These are phyloP conservation scores for Globisporangium cylindrosporum DNA, from an alignment of 352 stramenopile genomes.

Conservation along the genomic window DNA sequence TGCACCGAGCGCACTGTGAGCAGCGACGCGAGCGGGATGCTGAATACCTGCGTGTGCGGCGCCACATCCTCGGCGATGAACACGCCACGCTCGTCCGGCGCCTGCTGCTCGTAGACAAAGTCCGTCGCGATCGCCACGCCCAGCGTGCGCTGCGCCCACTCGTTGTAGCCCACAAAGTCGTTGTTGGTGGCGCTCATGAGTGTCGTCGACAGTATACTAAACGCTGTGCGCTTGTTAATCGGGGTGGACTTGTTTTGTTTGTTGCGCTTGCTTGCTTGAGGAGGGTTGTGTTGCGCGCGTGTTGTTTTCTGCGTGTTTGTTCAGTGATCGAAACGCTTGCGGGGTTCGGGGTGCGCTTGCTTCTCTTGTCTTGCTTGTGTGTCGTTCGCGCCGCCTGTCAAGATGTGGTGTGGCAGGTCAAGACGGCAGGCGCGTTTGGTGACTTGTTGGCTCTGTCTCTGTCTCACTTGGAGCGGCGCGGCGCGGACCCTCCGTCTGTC, in stretches of 20 bases:
- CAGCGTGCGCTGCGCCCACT: conserved; percentile 57
- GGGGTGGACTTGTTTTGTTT: background rate
- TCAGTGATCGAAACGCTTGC: conserved; percentile 1
- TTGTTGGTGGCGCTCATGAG: conserved; percentile 11
- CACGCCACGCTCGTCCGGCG: conserved; percentile 62
- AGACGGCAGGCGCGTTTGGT: background rate
- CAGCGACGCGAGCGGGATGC: conserved; percentile 56
- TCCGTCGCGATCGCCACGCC: conserved; percentile 62
- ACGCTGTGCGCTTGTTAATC: conserved; percentile 3
- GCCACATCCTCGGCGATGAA: conserved; percentile 80
- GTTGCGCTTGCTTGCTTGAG: conserved; percentile 2
- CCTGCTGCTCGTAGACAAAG: conserved; percentile 78
- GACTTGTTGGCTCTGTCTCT: background rate
- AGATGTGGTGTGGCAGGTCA: background rate
- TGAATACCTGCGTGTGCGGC: conserved; percentile 68
- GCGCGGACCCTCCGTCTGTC: background rate
- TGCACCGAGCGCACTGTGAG: conserved; percentile 47
- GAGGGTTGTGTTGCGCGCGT: background rate
- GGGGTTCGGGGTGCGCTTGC: background rate
- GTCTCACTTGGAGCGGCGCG: background rate
- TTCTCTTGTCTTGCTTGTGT: background rate
- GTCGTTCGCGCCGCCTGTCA: background rate
- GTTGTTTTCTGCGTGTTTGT: conserved; percentile 7
- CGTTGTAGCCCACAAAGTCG: conserved; percentile 72
- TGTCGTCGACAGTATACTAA: background rate